Base-by-base conservation (phyloP, 139 green algal species). In the Eudorina sp. region DNA sequence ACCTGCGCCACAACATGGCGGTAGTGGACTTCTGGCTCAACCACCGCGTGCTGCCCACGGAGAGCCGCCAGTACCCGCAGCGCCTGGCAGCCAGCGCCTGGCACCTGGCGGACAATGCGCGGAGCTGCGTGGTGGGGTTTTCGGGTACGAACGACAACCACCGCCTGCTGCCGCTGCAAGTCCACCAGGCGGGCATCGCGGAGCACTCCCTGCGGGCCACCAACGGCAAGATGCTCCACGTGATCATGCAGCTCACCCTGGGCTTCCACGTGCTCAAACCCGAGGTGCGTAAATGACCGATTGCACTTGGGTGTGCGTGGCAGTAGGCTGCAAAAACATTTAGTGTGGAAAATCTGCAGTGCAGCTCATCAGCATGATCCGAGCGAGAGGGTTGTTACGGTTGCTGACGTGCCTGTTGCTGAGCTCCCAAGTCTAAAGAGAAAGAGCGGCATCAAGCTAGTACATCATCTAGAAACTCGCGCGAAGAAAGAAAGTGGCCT, bases 121-220 rank as follows among this genome's bases (percentile, higher is more conserved):
- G 45, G 29, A n/a, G 31, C 41, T 21, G 5, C 14, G 83, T 94
- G 53, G 84, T 87, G 14, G 91, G 91, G 16, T 95, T 94, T 78
- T 89, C 73, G 21, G 94, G 92, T 48, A 96, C 94, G 31, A 94
- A 94, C 34, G 94, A 96, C 91, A 94, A 91, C 90, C 86, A 95
- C 84, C 64, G 90, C 31, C 91, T 95, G 88, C 84, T 95, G 79
- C 92, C 92, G 21, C 75, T 94, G 45, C 85, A 93, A 78, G 90
- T 95, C 83, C 45, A 82, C 23, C 86, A 94, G 81, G 45, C 85
- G 27, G 21, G 38, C 3, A 31, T 62, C 36, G 9, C 53, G 21
- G 81, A 87, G 7, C 45, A 6, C 0, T 43, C 45, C 5, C 85
- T 95, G 64, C 36, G n/a, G 0, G 94, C 64, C 31, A 95, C 94